These are phyloP conservation scores for Schoenoplectus triqueter DNA, from an alignment of 202 grass and related monocot genomes.

Conservation along the genomic window DNA sequence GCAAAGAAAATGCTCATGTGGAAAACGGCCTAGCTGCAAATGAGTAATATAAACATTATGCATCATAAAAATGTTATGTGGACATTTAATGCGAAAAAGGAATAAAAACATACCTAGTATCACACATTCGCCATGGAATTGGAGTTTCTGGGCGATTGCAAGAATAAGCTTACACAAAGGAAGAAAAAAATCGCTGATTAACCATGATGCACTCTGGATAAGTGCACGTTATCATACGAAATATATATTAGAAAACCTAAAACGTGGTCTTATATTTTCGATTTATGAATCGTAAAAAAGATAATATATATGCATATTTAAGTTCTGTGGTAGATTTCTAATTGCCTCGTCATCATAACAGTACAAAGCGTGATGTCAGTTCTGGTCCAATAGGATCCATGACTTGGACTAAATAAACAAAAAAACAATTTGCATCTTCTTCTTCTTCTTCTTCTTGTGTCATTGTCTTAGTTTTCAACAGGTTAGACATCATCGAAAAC, in stretches of 20 bases:
- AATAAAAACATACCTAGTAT: too few relatives aligned
- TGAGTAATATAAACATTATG: too few relatives aligned
- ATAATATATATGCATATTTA: too few relatives aligned
- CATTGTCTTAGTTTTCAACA: not conserved
- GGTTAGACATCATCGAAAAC: not conserved
- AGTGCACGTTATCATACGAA: not conserved
- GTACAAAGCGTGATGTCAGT: not conserved
- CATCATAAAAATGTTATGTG: too few relatives aligned
- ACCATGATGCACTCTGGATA: not conserved
- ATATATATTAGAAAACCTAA: not conserved
- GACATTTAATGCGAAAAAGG: too few relatives aligned
- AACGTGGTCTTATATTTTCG: not conserved
- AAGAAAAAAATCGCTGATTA: not conserved
- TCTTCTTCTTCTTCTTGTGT: not conserved
- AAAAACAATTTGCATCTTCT: not conserved
- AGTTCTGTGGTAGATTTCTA: constrained; percentile 5
- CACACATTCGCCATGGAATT: too few relatives aligned
- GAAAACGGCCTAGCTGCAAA: not conserved
- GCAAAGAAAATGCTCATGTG: not conserved
- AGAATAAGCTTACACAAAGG: not conserved
- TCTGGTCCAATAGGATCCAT: not conserved
- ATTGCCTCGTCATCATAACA: not conserved
- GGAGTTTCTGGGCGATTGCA: not conserved
- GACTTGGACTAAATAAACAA: not conserved
- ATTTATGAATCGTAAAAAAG: not conserved